Conservation (phyloP, 1,284 basidiomycete genomes). For the Naganishia sp. region DNA sequence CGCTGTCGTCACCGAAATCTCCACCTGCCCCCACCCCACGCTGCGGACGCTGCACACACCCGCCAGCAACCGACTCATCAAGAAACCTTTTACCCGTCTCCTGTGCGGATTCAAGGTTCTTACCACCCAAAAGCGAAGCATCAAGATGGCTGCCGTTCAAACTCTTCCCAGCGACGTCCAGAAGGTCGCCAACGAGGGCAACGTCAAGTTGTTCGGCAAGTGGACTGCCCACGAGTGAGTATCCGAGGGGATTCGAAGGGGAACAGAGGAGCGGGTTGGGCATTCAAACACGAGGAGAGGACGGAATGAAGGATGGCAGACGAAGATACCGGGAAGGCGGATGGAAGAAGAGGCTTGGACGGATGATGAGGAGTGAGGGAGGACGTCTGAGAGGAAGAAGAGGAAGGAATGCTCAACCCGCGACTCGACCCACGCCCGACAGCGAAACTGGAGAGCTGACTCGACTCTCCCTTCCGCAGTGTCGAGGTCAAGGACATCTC, state of each 20-base stretch:
- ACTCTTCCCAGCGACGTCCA: conserved; percentile 80
- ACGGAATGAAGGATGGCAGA: conserved; percentile 13
- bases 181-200: conserved; percentile 70
- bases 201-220: conserved; percentile 90
- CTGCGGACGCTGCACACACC: background rate
- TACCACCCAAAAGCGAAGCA: conserved; percentile 12
- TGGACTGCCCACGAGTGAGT: conserved; percentile 96
- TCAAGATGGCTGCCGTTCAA: conserved; percentile 48
- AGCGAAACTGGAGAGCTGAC: conserved; percentile 8
- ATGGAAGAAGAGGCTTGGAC: conserved; percentile 4
- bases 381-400: background rate
- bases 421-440: background rate
- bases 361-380: background rate
- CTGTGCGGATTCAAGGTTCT: background rate
- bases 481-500: conserved; percentile 99
- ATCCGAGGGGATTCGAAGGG: conserved; percentile 30
- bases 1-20: conserved; percentile 26
- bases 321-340: background rate
- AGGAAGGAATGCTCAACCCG: conserved; percentile 2
- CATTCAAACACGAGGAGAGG: conserved; percentile 2
- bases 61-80: conserved; percentile 24
- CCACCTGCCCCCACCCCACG: background rate
- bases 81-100: background rate
- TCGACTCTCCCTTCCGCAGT: conserved; percentile 56
- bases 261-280: conserved; percentile 3